These are phyloP conservation scores for Diaporthe eres DNA, from an alignment of 2,329 filamentous ascomycete genomes.

Conservation along the genomic window DNA sequence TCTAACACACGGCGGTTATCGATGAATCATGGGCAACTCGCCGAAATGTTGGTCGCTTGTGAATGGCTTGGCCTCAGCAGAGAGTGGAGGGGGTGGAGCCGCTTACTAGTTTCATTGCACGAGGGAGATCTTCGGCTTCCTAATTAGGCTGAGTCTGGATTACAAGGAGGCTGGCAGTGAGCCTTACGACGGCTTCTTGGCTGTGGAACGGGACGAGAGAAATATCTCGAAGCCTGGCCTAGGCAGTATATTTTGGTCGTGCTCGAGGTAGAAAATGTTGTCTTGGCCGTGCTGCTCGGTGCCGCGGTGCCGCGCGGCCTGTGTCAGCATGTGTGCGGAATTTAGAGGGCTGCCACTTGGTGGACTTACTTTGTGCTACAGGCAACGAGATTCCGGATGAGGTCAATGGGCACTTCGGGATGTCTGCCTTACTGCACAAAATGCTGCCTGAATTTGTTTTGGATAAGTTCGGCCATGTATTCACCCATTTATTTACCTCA, in stretches of 20 bases:
- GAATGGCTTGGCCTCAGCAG: background rate
- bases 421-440: background rate
- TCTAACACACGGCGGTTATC: background rate
- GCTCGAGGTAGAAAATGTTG: background rate
- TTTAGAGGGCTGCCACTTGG: background rate
- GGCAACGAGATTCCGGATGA: constrained; percentile 17
- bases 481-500: background rate
- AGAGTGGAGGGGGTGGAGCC: background rate
- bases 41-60: background rate
- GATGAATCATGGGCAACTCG: background rate
- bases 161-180: background rate
- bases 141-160: no score
- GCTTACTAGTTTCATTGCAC: background rate
- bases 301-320: constrained; percentile 15
- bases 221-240: constrained; percentile 24
- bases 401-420: background rate
- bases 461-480: background rate
- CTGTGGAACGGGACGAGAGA: background rate
- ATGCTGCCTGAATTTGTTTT: background rate
- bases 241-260: constrained; percentile 6
- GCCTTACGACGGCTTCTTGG: constrained; percentile 14
- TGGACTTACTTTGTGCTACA: background rate
- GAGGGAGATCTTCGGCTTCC: no score
- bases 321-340: constrained; percentile 9
- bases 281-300: constrained; percentile 1